Conservation (phyloP, 2,329 filamentous ascomycete species). For the Madurella fahalii region DNA sequence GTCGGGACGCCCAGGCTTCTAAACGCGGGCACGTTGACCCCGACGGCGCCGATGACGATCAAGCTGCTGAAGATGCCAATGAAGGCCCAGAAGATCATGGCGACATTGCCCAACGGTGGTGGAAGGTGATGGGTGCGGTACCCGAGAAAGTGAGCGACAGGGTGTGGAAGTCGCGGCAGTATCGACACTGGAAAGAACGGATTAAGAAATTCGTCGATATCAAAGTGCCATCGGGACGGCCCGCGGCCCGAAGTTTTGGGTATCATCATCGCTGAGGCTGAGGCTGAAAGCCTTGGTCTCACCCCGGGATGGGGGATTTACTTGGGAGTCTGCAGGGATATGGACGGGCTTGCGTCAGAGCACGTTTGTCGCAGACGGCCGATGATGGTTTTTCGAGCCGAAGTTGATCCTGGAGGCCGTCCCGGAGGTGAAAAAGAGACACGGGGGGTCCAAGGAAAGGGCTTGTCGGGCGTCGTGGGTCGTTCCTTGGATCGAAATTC, state of each 20-base stretch:
- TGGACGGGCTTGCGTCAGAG: background rate
- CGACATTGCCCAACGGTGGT: constrained; percentile 50
- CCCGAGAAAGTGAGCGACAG: constrained; percentile 66
- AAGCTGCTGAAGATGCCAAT: constrained; percentile 62
- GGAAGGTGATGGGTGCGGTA: constrained; percentile 42
- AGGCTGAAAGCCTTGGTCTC: background rate
- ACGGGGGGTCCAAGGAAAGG: background rate
- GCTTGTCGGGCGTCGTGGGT: background rate
- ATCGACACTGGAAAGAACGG: constrained; percentile 63
- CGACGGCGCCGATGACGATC: constrained; percentile 55
- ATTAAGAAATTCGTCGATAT: constrained; percentile 75
- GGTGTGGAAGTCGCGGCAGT: constrained; percentile 59
- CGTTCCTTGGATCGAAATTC: background rate
- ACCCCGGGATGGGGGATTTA: background rate
- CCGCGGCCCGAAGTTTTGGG: background rate
- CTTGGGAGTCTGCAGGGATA: background rate
- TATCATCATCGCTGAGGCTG: constrained; percentile 4
- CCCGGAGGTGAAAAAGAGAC: background rate
- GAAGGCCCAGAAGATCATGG: constrained; percentile 59
- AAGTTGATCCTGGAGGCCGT: background rate
- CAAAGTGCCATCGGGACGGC: constrained; percentile 50
- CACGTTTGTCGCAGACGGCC: background rate
- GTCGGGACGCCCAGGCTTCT: constrained; percentile 49
- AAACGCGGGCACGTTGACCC: constrained; percentile 52
- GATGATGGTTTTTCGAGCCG: background rate